A percentile compares a stretch with the other conserved stretches of the same genome.
These are phyloP conservation scores for Annulohypoxylon bovei DNA, from an alignment of 495 filamentous ascomycete genomes.

Conservation along the genomic window DNA sequence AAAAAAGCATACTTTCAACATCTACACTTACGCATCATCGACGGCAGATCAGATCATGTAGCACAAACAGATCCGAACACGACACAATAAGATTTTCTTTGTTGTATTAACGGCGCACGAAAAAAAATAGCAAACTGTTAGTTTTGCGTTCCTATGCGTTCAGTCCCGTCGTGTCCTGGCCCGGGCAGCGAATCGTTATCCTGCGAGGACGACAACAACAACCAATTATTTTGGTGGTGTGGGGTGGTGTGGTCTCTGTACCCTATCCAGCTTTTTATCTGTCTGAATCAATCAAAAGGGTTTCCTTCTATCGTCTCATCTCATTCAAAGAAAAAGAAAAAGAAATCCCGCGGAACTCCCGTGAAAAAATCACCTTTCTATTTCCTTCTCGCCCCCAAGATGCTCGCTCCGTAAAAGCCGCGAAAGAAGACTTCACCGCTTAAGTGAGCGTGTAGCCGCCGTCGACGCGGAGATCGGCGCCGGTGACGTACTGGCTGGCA, in stretches of 20 bases:
- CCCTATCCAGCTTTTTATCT: conserved; percentile 11
- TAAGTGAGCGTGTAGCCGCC: conserved; percentile 91
- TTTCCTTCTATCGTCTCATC: conserved; percentile 20
- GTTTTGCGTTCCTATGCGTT: conserved; percentile 2
- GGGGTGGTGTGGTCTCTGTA: neutral
- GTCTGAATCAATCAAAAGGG: neutral
- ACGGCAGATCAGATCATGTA: neutral
- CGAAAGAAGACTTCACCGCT: conserved; percentile 21
- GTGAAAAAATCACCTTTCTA: conserved; percentile 8
- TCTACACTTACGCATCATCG: neutral
- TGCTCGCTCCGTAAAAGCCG: conserved; percentile 1
- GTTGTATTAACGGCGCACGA: conserved; percentile 5
- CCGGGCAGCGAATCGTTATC: neutral
- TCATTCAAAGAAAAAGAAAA: neutral
- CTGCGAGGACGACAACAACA: conserved; percentile 9
- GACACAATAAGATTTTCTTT: neutral
- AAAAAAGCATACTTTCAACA: neutral
- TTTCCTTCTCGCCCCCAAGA: conserved; percentile 11
- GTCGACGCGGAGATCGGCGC: conserved; percentile 88
- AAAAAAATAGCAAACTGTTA: neutral
- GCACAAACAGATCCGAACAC: neutral
- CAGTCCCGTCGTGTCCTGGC: neutral
- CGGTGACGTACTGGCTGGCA: conserved; percentile 85
- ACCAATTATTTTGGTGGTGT: conserved; percentile 7
- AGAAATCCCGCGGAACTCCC: conserved; percentile 20